Base-by-base conservation (phyloP, 2,329 filamentous ascomycete species). In the Colletotrichum gigasporum region DNA sequence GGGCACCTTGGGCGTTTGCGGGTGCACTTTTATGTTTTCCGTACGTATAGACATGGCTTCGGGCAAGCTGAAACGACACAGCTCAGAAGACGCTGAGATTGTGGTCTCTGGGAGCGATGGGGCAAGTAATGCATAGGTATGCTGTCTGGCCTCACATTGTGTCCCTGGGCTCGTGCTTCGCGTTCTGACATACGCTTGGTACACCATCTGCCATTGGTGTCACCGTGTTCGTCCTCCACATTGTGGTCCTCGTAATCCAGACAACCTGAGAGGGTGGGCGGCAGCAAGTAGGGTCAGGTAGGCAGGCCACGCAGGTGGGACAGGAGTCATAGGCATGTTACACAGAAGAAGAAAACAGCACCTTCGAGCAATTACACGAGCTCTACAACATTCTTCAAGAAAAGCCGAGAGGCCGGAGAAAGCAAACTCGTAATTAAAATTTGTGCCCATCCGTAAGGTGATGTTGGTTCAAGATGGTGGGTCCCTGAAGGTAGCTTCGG, bases 1-100 rank as follows among this genome's bases (percentile, higher is more conserved):
- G 48, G 63, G 63, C 63, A 63, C 58, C 39, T 34, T 47, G 30
- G 63, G 63, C 63, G 63, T 65, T 58, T 65, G 44, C 34, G 26
- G 58, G 57, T 55, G 63, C 59, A 32, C 51, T 65, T 32, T 39
- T 16, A 28, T 48, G 32, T 55, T 62, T 48, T n/a, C n/a, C n/a
- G n/a, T n/a, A 47, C 42, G 56, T 65, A 65, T 65, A 65, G 62
- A 65, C 26, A 24, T 20, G 48, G 56, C 56, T 64, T 50, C 42
- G 30, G 48, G 50, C 41, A 50, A 60, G 56, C 39, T 39, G 28
- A 35, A 24, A 39, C 37, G 24, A 30, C 10, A 39, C 39, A 26
- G 24, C 28, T 54, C 34, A 35, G 41, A 47, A 24, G 48, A 26
- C n/a, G 24, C 44, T 34, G 30, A 42, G 22, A 61, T 28, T 30